phyloP scores from a whole-genome alignment of 2,329 filamentous ascomycete species.

The Juglanconis oblonga region DNA sequence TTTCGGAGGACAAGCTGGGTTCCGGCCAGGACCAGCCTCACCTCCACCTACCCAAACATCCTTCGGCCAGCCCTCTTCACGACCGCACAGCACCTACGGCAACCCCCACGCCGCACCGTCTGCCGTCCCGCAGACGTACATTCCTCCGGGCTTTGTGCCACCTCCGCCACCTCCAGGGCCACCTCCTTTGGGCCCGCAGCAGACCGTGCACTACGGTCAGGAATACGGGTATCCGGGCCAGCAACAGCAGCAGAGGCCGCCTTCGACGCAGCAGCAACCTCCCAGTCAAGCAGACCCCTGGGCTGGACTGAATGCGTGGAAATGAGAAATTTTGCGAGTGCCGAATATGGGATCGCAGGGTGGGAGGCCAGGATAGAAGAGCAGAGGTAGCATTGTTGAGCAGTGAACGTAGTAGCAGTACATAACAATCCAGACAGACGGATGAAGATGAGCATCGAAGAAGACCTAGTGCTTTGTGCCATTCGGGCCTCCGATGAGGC shows the following conservation, averaged over 20 bases:
- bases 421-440: not conserved
- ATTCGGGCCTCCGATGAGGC: not conserved
- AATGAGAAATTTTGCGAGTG: conserved; percentile 35
- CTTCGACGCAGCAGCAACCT: conserved; percentile 29
- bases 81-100: conserved; percentile 47
- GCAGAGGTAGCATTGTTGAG: not conserved
- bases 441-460: not conserved
- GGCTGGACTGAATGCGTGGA: conserved; percentile 70
- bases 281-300: conserved; percentile 55
- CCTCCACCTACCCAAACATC: conserved; percentile 57
- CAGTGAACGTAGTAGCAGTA: not conserved
- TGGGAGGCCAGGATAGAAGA: not conserved
- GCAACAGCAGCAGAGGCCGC: conserved; percentile 39
- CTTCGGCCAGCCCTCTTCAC: conserved; percentile 41
- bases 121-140: conserved; percentile 26
- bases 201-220: conserved; percentile 53
- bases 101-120: conserved; percentile 37
- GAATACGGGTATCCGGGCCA: conserved; percentile 52
- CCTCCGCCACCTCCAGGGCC: conserved; percentile 63
- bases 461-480: not conserved
- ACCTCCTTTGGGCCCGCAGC: conserved; percentile 59
- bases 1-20: conserved; percentile 29
- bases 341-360: not conserved
- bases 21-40: conserved; percentile 41
- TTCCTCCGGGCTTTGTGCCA: conserved; percentile 58